Base-by-base conservation (phyloP, 345 rosid species). In the Bretschneidera sinensis region DNA sequence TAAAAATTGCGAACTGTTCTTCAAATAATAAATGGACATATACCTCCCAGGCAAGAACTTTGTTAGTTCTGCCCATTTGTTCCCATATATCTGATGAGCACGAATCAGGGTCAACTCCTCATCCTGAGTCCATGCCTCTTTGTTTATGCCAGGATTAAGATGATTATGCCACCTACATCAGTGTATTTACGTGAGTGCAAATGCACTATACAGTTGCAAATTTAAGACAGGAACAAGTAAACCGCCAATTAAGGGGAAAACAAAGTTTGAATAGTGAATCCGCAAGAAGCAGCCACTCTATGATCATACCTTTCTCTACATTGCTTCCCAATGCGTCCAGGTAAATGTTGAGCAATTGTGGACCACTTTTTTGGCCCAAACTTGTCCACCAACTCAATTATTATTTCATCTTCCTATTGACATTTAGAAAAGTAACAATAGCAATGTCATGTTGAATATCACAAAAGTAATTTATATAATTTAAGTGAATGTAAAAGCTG, bases 1-100 rank as follows among this genome's bases (percentile, higher is more conserved):
- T 20, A 39, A 43, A 55, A 70, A 52, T 16, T 28, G 53, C 39
- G 5, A 48, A 25, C 9, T 62, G 35, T 31, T 31, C 35, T 51
- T 54, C 35, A 68, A 51, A 59, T 65, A 59, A 33, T 21, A 54
- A 58, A 49, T 48, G 16, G 20, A 13, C n/a, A 48, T 63, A 63
- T 83, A 92, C 99, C 99, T 91, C 81, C 99, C 99, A 72, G 97
- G 97, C 74, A 95, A 83, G 79, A 88, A 85, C 79, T 95, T 91
- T 51, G 99, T 75, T 51, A 95, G 79, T 83, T 95, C 97, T 18
- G 97, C 99, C 99, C 99, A 95, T 86, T 78, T 82, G 86, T 95
- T 95, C 52, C 99, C 99, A 55, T 82, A 87, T 43, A 91, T 61
- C 76, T 91, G 97, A 85, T 95, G 99, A 62, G 99, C 98, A 61